Evolutionary conservation across 768 basidiomycete genomes (phyloP).

Genomic region (Steccherinum ochraceum): DNA sequence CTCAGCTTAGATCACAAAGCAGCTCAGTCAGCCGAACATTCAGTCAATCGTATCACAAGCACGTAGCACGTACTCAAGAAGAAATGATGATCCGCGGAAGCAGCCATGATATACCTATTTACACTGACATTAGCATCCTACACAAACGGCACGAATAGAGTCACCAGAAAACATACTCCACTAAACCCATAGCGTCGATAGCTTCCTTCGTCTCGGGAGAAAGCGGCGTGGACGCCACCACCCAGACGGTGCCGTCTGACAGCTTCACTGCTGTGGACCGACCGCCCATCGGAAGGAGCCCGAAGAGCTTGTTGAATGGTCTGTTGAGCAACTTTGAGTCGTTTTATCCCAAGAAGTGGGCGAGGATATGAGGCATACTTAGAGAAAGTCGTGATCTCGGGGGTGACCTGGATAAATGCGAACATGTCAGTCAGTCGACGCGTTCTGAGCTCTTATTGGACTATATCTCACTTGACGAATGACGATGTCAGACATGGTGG

Average conservation of each 20-base stretch:
- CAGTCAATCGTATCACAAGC: too few species aligned
- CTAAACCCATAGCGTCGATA: constrained; percentile 52
- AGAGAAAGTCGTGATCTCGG: not conserved
- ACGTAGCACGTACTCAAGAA: constrained; percentile 29
- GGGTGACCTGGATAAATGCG: not conserved
- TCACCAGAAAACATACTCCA: constrained; percentile 38
- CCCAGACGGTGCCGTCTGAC: constrained; percentile 56
- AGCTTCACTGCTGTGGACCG: constrained; percentile 72
- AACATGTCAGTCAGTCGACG: too few species aligned
- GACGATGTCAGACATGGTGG: constrained; percentile 25
- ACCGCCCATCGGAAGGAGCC: constrained; percentile 65
- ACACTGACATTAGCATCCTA: not conserved
- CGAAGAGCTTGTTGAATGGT: constrained; percentile 52
- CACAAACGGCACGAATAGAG: not conserved
- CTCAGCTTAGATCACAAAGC: too few species aligned
- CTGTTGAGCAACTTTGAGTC: too few species aligned
- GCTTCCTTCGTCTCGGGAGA: constrained; percentile 52
- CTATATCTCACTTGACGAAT: constrained; percentile 48
- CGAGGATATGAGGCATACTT: constrained; percentile 2
- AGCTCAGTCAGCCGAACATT: too few species aligned
- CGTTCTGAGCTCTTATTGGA: too few species aligned
- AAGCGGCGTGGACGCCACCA: constrained; percentile 70
- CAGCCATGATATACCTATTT: constrained; percentile 46
- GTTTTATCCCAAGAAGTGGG: too few species aligned
- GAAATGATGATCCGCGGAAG: constrained; percentile 46